Base-by-base conservation (phyloP, 2,329 filamentous ascomycete genomes). In the Onygena corvina region DNA sequence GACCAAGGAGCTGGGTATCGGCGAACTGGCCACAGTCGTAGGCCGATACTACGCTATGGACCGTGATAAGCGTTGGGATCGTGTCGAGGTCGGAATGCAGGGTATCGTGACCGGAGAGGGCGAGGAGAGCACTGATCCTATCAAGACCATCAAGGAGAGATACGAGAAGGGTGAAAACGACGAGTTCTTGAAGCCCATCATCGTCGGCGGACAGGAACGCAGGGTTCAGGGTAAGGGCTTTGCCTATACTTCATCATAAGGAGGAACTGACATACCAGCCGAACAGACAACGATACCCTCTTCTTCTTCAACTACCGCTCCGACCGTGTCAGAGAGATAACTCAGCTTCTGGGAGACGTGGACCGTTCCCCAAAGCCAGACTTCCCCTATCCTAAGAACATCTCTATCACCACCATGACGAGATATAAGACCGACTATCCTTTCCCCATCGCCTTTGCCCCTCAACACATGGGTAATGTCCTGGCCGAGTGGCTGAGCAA, bases 221-320 rank as follows among this genome's bases (percentile, higher is more conserved):
- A 84, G 92, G 60, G 82, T 98, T 64, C 81, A 94, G 74, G 84
- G 84, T 85, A 70, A 58, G 72, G 57, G 12, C 18, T 2, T 18
- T 18, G 33, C 16, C 30, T 23, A 21, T 42, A 31, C 11, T 1
- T 21, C 23, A 18, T 29, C 14, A 30, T 34, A 11, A 46, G 14
- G 16, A 16, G 7, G 3, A 31, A 46, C 3, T 14, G 9, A 45
- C 18, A 30, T 9, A 16, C 21, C 12, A 3, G 16, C 18, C 23
- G 27, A 48, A 44, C 56, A 88, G 88, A 96, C 64, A 77, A 84
- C 58, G 92, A 98, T 65, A 90, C 87, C 48, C 78, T 96, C 61
- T 96, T 96, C 79, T 96, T 96, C 80, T 98, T 98, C 85, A 98
- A 98, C 81, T 98, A 98, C 77, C 87, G 92, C 63, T 96, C 92